Percentiles rank a stretch among this genome's conserved stretches.
Conservation (phyloP, 495 filamentous ascomycete genomes). For the Bacidia rubella region DNA sequence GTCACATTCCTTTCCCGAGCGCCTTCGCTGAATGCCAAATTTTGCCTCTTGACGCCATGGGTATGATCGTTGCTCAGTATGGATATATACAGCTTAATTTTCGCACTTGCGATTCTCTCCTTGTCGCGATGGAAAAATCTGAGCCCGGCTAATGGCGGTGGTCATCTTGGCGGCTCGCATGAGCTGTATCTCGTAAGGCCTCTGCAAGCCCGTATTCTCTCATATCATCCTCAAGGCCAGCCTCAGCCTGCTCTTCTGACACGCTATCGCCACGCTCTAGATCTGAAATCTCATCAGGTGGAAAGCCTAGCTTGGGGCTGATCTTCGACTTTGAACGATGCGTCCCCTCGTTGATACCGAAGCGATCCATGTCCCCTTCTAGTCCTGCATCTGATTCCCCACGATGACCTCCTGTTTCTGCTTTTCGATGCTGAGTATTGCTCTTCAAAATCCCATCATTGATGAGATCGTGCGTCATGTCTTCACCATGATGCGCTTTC, state of each 20-base stretch:
- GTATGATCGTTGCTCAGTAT: too few relatives aligned
- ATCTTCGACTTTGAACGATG: not conserved
- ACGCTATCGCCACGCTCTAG: not conserved
- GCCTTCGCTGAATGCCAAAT: too few relatives aligned
- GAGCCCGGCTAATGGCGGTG: too few relatives aligned
- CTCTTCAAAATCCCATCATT: constrained; percentile 11
- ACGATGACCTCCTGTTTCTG: not conserved
- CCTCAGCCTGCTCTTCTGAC: not conserved
- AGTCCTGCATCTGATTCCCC: constrained; percentile 1
- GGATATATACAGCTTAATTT: too few relatives aligned
- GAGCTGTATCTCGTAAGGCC: too few relatives aligned
- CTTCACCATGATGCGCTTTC: not conserved
- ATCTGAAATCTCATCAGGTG: not conserved
- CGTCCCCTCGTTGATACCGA: constrained; percentile 9
- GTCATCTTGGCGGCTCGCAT: too few relatives aligned
- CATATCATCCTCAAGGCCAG: not conserved
- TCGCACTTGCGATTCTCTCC: too few relatives aligned
- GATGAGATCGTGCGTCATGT: constrained; percentile 13
- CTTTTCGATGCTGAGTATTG: not conserved
- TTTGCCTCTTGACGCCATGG: too few relatives aligned
- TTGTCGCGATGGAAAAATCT: too few relatives aligned
- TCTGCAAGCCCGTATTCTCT: not conserved
- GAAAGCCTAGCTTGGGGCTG: not conserved
- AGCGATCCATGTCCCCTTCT: constrained; percentile 13
- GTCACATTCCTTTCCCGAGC: too few relatives aligned